Conservation (phyloP, 2,329 filamentous ascomycete genomes). For the Fusarium proliferatum region DNA sequence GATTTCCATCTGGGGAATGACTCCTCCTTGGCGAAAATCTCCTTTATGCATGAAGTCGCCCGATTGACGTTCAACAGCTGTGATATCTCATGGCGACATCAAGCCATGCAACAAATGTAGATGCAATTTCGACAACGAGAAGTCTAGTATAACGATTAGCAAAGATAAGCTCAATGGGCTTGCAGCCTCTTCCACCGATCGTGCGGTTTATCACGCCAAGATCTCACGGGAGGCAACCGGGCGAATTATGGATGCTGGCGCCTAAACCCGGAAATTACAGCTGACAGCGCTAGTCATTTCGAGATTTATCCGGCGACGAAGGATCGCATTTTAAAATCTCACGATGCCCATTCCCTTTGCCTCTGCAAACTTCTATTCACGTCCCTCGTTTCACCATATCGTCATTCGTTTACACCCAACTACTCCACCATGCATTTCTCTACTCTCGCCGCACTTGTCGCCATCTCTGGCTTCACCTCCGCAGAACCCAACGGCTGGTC, state of each 20-base stretch:
- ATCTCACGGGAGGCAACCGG: not conserved
- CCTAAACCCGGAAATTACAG: not conserved
- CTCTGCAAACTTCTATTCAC: not conserved
- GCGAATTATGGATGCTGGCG: not conserved
- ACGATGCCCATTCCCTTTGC: not conserved
- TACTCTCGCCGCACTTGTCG: conserved; percentile 4
- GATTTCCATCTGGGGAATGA: not conserved
- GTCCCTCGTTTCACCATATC: not conserved
- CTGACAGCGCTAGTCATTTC: not conserved
- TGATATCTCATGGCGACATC: not conserved
- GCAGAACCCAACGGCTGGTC: conserved; percentile 37
- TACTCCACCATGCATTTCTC: conserved; percentile 10
- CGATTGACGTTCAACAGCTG: too few relatives aligned
- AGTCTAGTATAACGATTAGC: rapidly evolving
- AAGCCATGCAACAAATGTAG: rapidly evolving
- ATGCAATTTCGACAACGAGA: rapidly evolving
- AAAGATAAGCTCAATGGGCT: not conserved
- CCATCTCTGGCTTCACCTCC: conserved; percentile 14
- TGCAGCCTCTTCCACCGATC: too few relatives aligned
- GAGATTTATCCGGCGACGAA: not conserved
- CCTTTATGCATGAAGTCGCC: too few relatives aligned
- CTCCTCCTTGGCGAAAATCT: not conserved
- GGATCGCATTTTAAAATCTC: not conserved
- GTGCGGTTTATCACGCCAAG: not conserved
- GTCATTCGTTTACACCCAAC: not conserved